Conservation (phyloP, 176 grass and related monocot genomes). For the Avena sativa region DNA sequence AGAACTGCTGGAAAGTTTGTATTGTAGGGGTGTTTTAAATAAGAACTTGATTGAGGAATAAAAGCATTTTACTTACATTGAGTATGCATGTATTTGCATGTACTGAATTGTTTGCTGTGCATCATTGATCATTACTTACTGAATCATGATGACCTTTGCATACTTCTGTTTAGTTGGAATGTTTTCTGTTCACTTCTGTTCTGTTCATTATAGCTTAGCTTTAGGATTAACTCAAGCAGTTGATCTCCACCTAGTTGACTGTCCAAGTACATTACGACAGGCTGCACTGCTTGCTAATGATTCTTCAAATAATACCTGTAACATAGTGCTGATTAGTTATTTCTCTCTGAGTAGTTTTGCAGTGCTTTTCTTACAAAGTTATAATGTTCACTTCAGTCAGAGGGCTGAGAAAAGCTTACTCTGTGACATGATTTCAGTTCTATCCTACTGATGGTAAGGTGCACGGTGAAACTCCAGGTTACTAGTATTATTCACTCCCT, state of each 20-base stretch:
- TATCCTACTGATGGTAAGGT: not conserved
- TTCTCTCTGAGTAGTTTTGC: not conserved
- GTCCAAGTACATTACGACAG: not conserved
- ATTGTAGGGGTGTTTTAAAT: constrained; percentile 50
- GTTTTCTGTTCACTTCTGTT: not conserved
- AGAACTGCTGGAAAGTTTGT: constrained; percentile 44
- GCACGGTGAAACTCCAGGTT: not conserved
- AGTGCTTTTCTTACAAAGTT: not conserved
- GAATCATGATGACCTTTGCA: not conserved
- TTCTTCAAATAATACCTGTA: not conserved
- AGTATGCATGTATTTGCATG: not conserved
- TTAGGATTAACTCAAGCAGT: not conserved
- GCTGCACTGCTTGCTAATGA: not conserved
- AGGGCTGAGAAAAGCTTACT: not conserved
- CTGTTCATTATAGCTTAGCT: not conserved
- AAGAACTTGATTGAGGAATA: constrained; percentile 50
- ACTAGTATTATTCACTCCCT: not conserved
- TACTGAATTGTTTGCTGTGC: not conserved
- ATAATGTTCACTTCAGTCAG: not conserved
- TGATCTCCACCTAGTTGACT: not conserved
- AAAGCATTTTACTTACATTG: not conserved
- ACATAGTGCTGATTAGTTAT: not conserved
- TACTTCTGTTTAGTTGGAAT: not conserved
- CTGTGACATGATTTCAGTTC: not conserved
- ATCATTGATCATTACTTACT: not conserved